Evolutionary conservation across 1,139 yeast genomes (phyloP), one percentile per base, ranked within the genome.

Genomic region (Hemisphaericaspora lyxosophila): DNA sequence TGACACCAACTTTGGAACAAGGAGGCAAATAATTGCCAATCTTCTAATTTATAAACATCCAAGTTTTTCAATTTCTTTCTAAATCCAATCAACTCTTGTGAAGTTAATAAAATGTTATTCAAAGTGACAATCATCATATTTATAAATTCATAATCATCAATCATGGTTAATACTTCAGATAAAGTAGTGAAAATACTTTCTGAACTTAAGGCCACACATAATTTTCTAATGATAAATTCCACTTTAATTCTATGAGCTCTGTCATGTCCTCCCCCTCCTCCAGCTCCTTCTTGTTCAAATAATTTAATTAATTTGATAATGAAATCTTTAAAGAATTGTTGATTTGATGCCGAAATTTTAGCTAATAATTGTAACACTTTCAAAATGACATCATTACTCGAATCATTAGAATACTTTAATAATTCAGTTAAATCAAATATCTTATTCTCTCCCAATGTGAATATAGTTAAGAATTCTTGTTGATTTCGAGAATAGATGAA

Each of bases 1-100:
- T 85, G 85, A 50, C 96, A 83, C 98, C 98, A 94, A 41, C 95
- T 82, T 53, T 78, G 82, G 62, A 92, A 94, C 39, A 94, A 68
- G 0, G 83, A 72, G 13, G 86, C 75, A 59, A 94, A 94, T 36
- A 90, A 69, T 22, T 73, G 62, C 70, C 85, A 81, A 41, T 89
- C 96, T 34, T 82, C 85, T 6, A 63, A 43, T 40, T 67, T 68
- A 39, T 73, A 70, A 4, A 63, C 58, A 38, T 72, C 78, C 31
- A 73, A 58, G 36, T 56, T 66, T 44, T 70, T 80, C 36, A 92
- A 66, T 52, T 85, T 78, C 45, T 78, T 80, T 36, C 98, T 75
- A 48, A 92, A 70, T 1, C 73, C 71, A 0, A 79, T 64, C 36
- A 94, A 68, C 53, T 92, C 98, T 2, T 87, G 88, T 0, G 96